A percentile compares a stretch with the other conserved stretches of the same genome.
phyloP scores from a whole-genome alignment of 139 green algal species.

The Tetraselmis chui region DNA sequence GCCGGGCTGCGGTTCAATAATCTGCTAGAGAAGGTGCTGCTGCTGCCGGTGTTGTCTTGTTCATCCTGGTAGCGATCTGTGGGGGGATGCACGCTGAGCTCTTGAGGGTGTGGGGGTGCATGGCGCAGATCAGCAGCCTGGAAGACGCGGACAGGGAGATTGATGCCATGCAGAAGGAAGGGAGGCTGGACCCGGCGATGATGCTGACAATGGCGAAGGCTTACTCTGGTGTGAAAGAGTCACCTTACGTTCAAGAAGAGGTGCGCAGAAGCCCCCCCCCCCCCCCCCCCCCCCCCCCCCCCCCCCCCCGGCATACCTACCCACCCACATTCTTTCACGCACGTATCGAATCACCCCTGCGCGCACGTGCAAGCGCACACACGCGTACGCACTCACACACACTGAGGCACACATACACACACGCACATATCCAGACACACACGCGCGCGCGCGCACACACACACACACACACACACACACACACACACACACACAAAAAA shows the following conservation, averaged over 20 bases:
- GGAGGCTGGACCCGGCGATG: conserved; percentile 61
- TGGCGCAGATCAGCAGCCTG: conserved; percentile 27
- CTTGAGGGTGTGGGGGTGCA: background rate
- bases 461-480: conserved; percentile 15
- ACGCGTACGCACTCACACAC: too few species aligned
- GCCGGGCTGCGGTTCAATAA: conserved; percentile 28
- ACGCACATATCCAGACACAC: too few species aligned
- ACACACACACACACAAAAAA: too few species aligned
- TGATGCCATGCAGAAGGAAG: conserved; percentile 51
- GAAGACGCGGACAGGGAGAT: conserved; percentile 57
- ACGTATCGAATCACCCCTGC: too few species aligned
- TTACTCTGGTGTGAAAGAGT: conserved; percentile 63
- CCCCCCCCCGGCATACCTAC: too few species aligned
- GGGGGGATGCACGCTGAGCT: conserved; percentile 6
- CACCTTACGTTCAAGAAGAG: conserved; percentile 58
- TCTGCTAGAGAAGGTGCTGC: conserved; percentile 22
- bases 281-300: conserved; percentile 10
- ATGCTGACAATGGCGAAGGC: conserved; percentile 80
- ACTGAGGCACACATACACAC: too few species aligned
- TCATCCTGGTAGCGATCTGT: background rate
- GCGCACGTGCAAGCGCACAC: too few species aligned
- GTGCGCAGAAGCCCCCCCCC: conserved; percentile 3
- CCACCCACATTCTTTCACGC: too few species aligned
- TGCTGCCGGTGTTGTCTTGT: background rate
- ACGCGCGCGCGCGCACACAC: conserved; percentile 1